A percentile compares a stretch with the other conserved stretches of the same genome.
Evolutionary conservation across 2,329 filamentous ascomycete genomes (phyloP).

Genomic region (Septoria linicola): DNA sequence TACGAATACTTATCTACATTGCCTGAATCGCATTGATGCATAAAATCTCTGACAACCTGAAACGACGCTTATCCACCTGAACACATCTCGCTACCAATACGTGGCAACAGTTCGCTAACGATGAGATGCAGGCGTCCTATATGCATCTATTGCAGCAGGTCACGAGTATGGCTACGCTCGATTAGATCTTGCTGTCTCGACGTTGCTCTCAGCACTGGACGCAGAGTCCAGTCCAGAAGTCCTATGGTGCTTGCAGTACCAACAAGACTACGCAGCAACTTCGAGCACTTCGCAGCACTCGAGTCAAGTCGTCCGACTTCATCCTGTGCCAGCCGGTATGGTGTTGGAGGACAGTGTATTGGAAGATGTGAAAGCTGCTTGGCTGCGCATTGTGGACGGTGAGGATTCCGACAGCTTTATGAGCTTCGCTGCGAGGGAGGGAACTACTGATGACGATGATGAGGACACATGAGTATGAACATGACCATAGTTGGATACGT

Average conservation of each 20-base stretch:
- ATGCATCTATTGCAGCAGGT: slow-evolving; percentile 50
- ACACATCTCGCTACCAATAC: neutral
- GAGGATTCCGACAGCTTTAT: slow-evolving; percentile 62
- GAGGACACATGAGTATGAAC: neutral
- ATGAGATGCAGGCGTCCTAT: slow-evolving; percentile 54
- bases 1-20: slow-evolving; percentile 99
- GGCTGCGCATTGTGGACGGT: slow-evolving; percentile 62
- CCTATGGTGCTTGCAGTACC: slow-evolving; percentile 56
- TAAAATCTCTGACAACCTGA: slow-evolving; percentile 87
- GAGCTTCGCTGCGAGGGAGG: slow-evolving; percentile 64
- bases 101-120: neutral
- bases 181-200: slow-evolving; percentile 44
- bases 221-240: slow-evolving; percentile 40
- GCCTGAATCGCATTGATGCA: slow-evolving; percentile 94
- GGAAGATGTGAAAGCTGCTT: slow-evolving; percentile 66
- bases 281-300: slow-evolving; percentile 32
- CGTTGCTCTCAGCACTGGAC: slow-evolving; percentile 44
- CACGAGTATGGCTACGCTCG: slow-evolving; percentile 39
- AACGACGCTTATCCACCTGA: slow-evolving; percentile 42
- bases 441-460: slow-evolving; percentile 21
- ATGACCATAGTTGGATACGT: neutral
- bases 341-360: slow-evolving; percentile 72
- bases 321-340: slow-evolving; percentile 61
- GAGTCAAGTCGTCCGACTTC: slow-evolving; percentile 44
- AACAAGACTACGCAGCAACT: slow-evolving; percentile 43